These are phyloP conservation scores for Candida peoriensis DNA, from an alignment of 805 yeast genomes.

Conservation along the genomic window DNA sequence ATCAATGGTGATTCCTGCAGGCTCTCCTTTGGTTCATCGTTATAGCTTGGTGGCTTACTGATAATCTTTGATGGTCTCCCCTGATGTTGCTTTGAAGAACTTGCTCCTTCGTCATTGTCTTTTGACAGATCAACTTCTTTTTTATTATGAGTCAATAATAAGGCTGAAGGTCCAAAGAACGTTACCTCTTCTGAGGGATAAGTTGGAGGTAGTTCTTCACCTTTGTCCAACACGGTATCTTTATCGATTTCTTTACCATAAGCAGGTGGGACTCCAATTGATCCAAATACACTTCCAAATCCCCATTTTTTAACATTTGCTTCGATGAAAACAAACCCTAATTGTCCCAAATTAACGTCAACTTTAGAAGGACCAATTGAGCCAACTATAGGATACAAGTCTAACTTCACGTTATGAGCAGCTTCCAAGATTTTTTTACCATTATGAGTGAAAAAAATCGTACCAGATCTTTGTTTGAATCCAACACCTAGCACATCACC, in stretches of 20 bases:
- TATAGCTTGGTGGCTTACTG: slow-evolving; percentile 23
- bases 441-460: slow-evolving; percentile 88
- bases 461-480: slow-evolving; percentile 71
- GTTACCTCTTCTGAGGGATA: slow-evolving; percentile 61
- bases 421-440: slow-evolving; percentile 84
- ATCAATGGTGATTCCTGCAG: background rate
- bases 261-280: slow-evolving; percentile 41
- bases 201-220: slow-evolving; percentile 67
- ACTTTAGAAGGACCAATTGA: slow-evolving; percentile 33
- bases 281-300: slow-evolving; percentile 43
- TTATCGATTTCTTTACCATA: slow-evolving; percentile 35
- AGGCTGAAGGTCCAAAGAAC: slow-evolving; percentile 47
- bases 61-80: slow-evolving; percentile 7
- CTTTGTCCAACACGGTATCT: slow-evolving; percentile 61
- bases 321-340: slow-evolving; percentile 76
- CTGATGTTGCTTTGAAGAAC: background rate
- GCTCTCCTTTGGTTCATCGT: slow-evolving; percentile 22
- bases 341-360: slow-evolving; percentile 65
- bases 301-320: slow-evolving; percentile 86
- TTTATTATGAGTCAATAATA: slow-evolving; percentile 6
- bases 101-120: too few species aligned
- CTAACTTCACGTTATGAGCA: slow-evolving; percentile 59
- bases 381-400: slow-evolving; percentile 35
- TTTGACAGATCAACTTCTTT: too few species aligned
- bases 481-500: slow-evolving; percentile 97